A percentile compares a stretch with the other conserved stretches of the same genome.
Conservation (phyloP, 2,329 filamentous ascomycete species). For the Alternaria sp. region DNA sequence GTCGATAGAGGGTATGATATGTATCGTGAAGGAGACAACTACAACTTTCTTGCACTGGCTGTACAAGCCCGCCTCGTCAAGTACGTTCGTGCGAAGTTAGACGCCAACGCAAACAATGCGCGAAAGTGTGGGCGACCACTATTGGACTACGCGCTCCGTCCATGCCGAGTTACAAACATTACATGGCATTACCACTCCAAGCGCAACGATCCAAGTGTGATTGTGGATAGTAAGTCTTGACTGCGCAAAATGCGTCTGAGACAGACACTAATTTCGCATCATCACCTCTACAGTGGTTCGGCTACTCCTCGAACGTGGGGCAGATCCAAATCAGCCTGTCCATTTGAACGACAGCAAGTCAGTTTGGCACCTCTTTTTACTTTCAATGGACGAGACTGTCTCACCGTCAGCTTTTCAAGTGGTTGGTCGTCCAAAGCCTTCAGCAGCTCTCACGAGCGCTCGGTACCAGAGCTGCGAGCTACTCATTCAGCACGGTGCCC, state of each 20-base stretch:
- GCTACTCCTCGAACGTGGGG: constrained; percentile 9
- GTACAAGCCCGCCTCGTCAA: constrained; percentile 13
- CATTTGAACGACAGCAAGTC: constrained; percentile 4
- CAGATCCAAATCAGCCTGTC: constrained; percentile 18
- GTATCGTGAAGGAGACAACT: constrained; percentile 4
- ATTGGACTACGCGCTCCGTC: constrained; percentile 20
- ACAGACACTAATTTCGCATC: not conserved
- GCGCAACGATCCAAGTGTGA: constrained; percentile 10
- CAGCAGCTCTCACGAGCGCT: not conserved
- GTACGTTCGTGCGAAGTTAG: constrained; percentile 15
- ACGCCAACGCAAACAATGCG: not conserved
- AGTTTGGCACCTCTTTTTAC: constrained; percentile 17
- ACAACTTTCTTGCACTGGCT: constrained; percentile 14
- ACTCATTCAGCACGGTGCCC: not conserved
- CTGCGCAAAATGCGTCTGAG: no score
- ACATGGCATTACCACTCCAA: constrained; percentile 11
- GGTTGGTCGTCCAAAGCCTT: no score
- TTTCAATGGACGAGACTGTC: not conserved
- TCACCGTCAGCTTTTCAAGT: no score
- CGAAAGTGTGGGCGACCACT: constrained; percentile 12
- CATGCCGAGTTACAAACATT: not conserved
- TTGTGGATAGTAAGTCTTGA: not conserved
- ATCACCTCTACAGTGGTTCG: not conserved
- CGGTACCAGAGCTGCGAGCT: not conserved
- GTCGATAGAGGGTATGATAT: not conserved